phyloP scores from a whole-genome alignment of 108 stramenopile species.

The Nannochloropsis salina region DNA sequence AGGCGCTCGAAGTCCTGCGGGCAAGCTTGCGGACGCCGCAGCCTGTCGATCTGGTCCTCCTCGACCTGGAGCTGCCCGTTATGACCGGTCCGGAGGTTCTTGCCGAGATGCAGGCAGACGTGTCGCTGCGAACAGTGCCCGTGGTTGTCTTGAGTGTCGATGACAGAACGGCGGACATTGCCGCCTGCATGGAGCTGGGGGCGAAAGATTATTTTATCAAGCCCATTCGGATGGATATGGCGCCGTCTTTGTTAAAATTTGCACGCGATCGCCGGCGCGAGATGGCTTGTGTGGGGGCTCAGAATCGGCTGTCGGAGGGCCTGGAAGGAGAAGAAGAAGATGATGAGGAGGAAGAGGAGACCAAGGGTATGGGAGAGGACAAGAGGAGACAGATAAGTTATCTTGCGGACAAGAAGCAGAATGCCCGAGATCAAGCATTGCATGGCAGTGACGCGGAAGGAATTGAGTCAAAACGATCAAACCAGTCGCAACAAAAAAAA shows the following conservation, averaged over 20 bases:
- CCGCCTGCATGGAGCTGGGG: neutral
- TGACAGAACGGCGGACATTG: slow-evolving; percentile 20
- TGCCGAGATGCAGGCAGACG: slow-evolving; percentile 6
- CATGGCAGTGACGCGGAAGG: too few species aligned
- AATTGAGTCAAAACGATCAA: too few species aligned
- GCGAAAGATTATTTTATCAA: slow-evolving; percentile 14
- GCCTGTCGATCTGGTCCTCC: neutral
- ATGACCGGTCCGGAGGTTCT: neutral
- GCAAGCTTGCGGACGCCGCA: neutral
- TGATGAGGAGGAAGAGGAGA: neutral
- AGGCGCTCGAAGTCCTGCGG: neutral
- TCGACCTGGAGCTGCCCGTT: neutral
- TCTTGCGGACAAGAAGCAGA: neutral
- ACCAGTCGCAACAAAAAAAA: neutral
- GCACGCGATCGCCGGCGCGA: neutral
- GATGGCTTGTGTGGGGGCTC: neutral
- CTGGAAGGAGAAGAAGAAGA: neutral
- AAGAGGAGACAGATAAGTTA: too few species aligned
- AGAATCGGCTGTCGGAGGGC: neutral
- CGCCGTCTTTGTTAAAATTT: neutral
- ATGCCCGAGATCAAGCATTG: neutral
- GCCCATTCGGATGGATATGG: neutral
- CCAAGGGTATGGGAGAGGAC: neutral
- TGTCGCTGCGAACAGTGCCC: neutral
- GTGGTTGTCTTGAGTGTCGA: neutral